Percentiles rank a stretch among this genome's conserved stretches.
phyloP scores from a whole-genome alignment of 345 rosid species.

The Eucalyptus coolabah region DNA sequence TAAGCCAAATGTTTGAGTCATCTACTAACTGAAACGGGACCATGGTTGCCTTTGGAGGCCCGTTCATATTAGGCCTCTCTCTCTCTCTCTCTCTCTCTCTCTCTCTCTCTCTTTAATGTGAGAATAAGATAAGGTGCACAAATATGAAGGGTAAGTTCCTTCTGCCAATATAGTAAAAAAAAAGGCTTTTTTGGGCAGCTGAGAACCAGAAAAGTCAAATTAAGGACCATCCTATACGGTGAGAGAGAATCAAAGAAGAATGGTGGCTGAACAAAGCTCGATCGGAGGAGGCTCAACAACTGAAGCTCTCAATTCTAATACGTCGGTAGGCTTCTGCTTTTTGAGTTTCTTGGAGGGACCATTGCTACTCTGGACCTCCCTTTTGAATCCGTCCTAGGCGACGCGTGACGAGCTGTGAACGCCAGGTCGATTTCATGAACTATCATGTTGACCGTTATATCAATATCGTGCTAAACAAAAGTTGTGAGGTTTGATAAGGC shows the following conservation, averaged over 20 bases:
- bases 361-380: not conserved
- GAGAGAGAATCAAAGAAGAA: not conserved
- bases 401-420: not conserved
- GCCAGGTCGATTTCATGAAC: not conserved
- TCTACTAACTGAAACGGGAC: not conserved
- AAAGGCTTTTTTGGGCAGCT: not conserved
- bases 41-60: not conserved
- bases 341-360: not conserved
- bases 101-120: not conserved
- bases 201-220: not conserved
- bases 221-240: not conserved
- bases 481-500: not conserved
- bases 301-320: not conserved
- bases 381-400: not conserved
- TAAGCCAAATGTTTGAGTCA: not conserved
- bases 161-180: not conserved
- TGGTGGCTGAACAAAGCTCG: not conserved
- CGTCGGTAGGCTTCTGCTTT: not conserved
- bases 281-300: not conserved
- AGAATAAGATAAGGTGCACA: not conserved
- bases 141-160: not conserved
- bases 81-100: not conserved
- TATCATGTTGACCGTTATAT: too few relatives aligned
- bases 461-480: not conserved
- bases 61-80: not conserved